phyloP scores from a whole-genome alignment of 306 rosid genomes.

The Vigna mungo region DNA sequence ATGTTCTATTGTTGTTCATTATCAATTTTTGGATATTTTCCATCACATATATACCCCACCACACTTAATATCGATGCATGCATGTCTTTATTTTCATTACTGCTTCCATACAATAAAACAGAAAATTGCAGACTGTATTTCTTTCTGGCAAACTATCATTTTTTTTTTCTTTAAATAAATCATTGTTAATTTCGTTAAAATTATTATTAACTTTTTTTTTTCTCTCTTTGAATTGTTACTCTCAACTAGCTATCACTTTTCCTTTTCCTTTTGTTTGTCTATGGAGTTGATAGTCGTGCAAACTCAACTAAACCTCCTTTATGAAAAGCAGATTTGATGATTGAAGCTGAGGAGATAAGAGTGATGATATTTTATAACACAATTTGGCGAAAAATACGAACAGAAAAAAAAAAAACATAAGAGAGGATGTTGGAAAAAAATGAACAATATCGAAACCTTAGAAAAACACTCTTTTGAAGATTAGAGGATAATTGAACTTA shows the following conservation, averaged over 20 bases:
- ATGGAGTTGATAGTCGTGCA: slow-evolving; percentile 5
- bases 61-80: not conserved
- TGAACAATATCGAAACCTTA: not conserved
- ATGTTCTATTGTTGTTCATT: not conserved
- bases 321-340: not conserved
- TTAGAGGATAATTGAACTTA: too few species aligned
- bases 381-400: too few species aligned
- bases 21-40: slow-evolving; percentile 32
- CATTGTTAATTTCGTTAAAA: too few species aligned
- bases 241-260: not conserved
- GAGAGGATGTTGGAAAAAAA: not conserved
- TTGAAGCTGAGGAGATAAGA: not conserved
- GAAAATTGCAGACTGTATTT: not conserved
- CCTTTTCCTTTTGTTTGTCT: not conserved
- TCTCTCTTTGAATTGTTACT: too few species aligned
- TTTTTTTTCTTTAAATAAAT: not conserved
- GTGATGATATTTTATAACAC: not conserved
- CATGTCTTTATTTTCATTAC: not conserved
- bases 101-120: slow-evolving; percentile 25
- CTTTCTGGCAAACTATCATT: not conserved
- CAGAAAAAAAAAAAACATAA: too few species aligned
- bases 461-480: not conserved
- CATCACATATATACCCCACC: not conserved
- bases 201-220: not conserved
- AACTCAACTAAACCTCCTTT: not conserved